Conservation (phyloP, 1,284 basidiomycete genomes). For the Trametes polyzona region DNA sequence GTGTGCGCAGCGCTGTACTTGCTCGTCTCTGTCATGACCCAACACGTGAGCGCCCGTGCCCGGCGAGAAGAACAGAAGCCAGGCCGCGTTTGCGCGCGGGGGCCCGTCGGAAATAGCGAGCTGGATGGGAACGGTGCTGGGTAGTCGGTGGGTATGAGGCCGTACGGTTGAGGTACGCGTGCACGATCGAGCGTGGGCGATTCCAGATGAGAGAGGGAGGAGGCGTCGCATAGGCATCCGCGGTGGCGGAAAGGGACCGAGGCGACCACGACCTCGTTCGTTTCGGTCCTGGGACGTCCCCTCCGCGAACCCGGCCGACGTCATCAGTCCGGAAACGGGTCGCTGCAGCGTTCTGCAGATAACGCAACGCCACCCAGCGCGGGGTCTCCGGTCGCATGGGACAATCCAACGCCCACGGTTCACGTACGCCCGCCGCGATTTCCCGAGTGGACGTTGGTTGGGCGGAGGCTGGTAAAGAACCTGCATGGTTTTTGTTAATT, state of each 20-base stretch:
- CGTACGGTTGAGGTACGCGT: too few relatives aligned
- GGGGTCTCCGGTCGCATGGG: too few relatives aligned
- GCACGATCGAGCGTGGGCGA: background rate
- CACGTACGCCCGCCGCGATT: background rate
- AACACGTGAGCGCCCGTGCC: background rate
- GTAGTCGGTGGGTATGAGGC: too few relatives aligned
- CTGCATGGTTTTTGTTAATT: too few relatives aligned
- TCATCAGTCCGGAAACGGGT: background rate
- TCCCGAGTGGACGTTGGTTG: too few relatives aligned
- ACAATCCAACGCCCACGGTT: background rate
- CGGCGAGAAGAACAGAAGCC: too few relatives aligned
- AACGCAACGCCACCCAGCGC: background rate
- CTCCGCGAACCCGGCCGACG: background rate
- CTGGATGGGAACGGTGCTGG: too few relatives aligned
- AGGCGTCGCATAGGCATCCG: background rate
- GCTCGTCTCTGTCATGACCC: background rate
- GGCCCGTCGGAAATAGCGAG: background rate
- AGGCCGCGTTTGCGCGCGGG: background rate
- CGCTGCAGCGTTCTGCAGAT: background rate
- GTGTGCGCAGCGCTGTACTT: background rate
- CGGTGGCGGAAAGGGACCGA: conserved; percentile 1
- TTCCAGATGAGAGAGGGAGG: background rate
- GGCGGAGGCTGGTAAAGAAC: too few relatives aligned
- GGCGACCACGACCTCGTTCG: background rate
- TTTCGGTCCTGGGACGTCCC: background rate